Evolutionary conservation across 2,329 filamentous ascomycete genomes (phyloP).

Genomic region (Rasamsonia emersonii): DNA sequence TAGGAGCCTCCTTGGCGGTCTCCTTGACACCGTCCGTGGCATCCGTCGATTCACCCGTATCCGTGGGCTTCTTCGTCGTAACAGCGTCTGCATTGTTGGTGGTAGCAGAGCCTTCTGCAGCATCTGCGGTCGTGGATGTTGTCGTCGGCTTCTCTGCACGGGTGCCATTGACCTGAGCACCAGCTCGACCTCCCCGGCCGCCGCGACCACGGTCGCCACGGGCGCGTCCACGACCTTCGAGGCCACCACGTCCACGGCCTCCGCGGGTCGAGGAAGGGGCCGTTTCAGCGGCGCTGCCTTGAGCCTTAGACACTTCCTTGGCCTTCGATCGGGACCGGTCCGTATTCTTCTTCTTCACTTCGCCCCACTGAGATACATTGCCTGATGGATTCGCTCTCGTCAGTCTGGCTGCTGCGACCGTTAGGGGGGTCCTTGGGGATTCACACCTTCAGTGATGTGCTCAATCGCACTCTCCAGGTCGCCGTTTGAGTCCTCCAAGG

Average conservation of each 20-base stretch:
- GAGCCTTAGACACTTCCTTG: constrained; percentile 38
- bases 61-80: constrained; percentile 17
- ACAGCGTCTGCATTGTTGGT: constrained; percentile 14
- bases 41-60: constrained; percentile 12
- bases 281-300: constrained; percentile 25
- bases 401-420: background rate
- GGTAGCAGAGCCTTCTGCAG: constrained; percentile 6
- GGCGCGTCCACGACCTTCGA: constrained; percentile 38
- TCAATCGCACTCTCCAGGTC: constrained; percentile 42
- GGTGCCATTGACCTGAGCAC: constrained; percentile 35
- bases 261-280: constrained; percentile 27
- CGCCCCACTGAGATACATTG: constrained; percentile 45
- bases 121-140: constrained; percentile 11
- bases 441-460: constrained; percentile 42
- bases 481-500: constrained; percentile 64
- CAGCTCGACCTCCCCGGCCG: constrained; percentile 37
- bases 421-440: constrained; percentile 1
- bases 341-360: constrained; percentile 44
- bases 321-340: constrained; percentile 38
- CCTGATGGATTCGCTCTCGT: constrained; percentile 20
- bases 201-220: constrained; percentile 42
- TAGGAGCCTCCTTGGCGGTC: constrained; percentile 15
- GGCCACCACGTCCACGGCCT: constrained; percentile 39
- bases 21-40: constrained; percentile 15
- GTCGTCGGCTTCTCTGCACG: constrained; percentile 25